Evolutionary conservation across 2,329 filamentous ascomycete species (phyloP).

Genomic region (Penicillium sclerotigenum): DNA sequence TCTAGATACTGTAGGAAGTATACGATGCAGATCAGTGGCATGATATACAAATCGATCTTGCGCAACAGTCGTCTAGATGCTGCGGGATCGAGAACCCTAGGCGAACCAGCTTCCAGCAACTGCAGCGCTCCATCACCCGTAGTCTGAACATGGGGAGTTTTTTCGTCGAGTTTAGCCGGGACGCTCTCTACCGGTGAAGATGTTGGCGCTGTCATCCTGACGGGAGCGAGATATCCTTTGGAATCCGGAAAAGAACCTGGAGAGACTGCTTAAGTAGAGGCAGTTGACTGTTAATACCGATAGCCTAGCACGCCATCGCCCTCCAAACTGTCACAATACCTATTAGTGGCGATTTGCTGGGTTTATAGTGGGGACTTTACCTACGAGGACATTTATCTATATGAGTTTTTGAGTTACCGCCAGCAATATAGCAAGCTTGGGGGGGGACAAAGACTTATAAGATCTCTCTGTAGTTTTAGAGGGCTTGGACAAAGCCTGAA

Average conservation of each 20-base stretch:
- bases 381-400: neutral
- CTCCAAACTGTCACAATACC: neutral
- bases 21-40: conserved; percentile 32
- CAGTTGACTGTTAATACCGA: neutral
- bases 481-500: accelerated
- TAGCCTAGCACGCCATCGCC: neutral
- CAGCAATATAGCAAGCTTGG: neutral
- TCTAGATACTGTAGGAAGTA: conserved; percentile 34
- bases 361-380: neutral
- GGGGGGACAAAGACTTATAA: too few relatives aligned
- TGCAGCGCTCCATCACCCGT: conserved; percentile 1
- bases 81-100: conserved; percentile 2
- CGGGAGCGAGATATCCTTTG: neutral
- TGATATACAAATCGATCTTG: conserved; percentile 31
- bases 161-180: neutral
- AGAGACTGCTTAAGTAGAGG: neutral
- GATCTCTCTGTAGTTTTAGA: too few relatives aligned
- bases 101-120: neutral
- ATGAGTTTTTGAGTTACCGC: neutral
- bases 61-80: conserved; percentile 20
- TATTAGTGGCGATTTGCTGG: neutral
- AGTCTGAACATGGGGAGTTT: neutral
- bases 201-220: neutral
- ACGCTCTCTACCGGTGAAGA: neutral
- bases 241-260: neutral